Evolutionary conservation across 2,329 filamentous ascomycete species (phyloP).

Genomic region (Penicillium griseofulvum): DNA sequence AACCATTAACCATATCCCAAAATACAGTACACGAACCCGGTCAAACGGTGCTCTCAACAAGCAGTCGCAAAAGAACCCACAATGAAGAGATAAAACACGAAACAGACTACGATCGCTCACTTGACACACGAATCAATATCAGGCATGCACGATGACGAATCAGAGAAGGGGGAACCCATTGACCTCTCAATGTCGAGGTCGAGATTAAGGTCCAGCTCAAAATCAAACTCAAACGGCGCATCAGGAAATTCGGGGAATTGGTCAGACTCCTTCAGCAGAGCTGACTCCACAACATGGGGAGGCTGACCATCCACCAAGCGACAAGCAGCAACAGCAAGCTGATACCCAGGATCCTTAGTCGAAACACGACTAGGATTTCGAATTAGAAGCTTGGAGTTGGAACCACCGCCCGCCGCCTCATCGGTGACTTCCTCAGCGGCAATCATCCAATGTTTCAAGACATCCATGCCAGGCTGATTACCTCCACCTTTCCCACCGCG

Average conservation of each 20-base stretch:
- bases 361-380: background rate
- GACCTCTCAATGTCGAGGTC: slow-evolving; percentile 14
- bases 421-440: slow-evolving; percentile 53
- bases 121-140: slow-evolving; percentile 39
- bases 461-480: slow-evolving; percentile 60
- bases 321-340: background rate
- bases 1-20: background rate
- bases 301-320: background rate
- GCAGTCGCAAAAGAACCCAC: slow-evolving; percentile 2
- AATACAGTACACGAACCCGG: slow-evolving; percentile 1
- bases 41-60: slow-evolving; percentile 1
- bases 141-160: slow-evolving; percentile 27
- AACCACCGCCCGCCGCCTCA: slow-evolving; percentile 14
- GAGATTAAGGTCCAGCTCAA: background rate
- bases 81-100: slow-evolving; percentile 11
- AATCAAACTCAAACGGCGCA: slow-evolving; percentile 31
- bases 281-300: slow-evolving; percentile 27
- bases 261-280: slow-evolving; percentile 32
- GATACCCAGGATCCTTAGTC: slow-evolving; percentile 1
- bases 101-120: slow-evolving; percentile 30
- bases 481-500: slow-evolving; percentile 62
- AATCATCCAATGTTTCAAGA: slow-evolving; percentile 60
- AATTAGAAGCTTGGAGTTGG: background rate
- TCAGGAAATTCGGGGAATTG: slow-evolving; percentile 20
- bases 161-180: slow-evolving; percentile 33